Conservation (phyloP, 2,329 filamentous ascomycete genomes). For the Teratosphaeria viscida region DNA sequence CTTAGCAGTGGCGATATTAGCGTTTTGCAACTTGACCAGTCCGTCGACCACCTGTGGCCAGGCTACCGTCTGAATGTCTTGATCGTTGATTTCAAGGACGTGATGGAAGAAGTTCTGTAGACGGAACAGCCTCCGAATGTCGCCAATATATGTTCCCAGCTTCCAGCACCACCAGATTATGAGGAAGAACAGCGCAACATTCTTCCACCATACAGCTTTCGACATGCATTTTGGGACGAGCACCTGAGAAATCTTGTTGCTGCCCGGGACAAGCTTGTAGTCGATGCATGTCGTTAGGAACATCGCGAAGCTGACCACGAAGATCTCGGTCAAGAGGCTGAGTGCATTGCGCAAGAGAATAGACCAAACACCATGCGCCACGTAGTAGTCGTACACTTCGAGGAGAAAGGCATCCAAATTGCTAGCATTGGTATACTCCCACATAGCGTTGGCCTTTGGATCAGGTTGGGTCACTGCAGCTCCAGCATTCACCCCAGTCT, state of each 20-base stretch:
- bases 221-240: slow-evolving; percentile 63
- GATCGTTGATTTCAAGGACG: slow-evolving; percentile 69
- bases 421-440: slow-evolving; percentile 84
- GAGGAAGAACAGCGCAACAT: slow-evolving; percentile 71
- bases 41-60: slow-evolving; percentile 86
- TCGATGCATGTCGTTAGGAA: slow-evolving; percentile 81
- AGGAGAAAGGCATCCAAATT: slow-evolving; percentile 81
- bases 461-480: slow-evolving; percentile 35
- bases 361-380: slow-evolving; percentile 73
- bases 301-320: slow-evolving; percentile 71
- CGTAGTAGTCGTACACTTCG: slow-evolving; percentile 78
- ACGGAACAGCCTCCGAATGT: slow-evolving; percentile 60
- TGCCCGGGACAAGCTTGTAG: slow-evolving; percentile 59
- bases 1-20: slow-evolving; percentile 73
- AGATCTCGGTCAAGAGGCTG: slow-evolving; percentile 69
- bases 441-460: slow-evolving; percentile 70
- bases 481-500: slow-evolving; percentile 3
- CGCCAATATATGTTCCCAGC: slow-evolving; percentile 60
- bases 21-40: slow-evolving; percentile 72
- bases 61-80: slow-evolving; percentile 86
- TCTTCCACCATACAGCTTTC: slow-evolving; percentile 65
- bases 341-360: slow-evolving; percentile 64
- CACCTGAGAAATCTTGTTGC: slow-evolving; percentile 51
- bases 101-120: slow-evolving; percentile 81
- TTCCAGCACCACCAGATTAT: slow-evolving; percentile 79